Percentiles rank a stretch among this genome's conserved stretches.
Conservation (phyloP, 1,284 basidiomycete species). For the Austropuccinia psidii region DNA sequence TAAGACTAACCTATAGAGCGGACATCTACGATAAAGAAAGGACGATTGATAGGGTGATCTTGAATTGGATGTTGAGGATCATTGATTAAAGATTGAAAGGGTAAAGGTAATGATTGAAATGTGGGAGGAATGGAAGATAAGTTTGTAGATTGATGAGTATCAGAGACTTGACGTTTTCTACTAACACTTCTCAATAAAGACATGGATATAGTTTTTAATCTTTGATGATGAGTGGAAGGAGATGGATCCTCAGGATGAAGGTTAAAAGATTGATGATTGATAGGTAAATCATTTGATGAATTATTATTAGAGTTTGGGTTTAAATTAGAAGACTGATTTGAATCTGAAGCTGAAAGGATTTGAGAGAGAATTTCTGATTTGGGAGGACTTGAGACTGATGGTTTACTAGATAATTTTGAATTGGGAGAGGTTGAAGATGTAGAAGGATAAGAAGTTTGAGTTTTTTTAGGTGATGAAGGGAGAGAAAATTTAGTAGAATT, state of each 20-base stretch:
- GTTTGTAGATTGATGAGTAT: neutral
- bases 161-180: neutral
- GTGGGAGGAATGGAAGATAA: neutral
- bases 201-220: slow-evolving; percentile 14
- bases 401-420: neutral
- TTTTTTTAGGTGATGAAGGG: neutral
- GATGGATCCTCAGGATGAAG: neutral
- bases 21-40: slow-evolving; percentile 13
- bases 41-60: neutral
- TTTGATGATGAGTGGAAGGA: neutral
- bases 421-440: neutral
- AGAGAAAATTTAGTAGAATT: neutral
- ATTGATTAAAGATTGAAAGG: neutral
- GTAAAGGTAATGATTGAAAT: neutral
- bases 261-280: neutral
- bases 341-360: neutral
- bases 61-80: neutral
- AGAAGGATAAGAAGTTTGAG: neutral
- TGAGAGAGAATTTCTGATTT: no score
- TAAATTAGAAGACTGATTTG: neutral
- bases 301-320: neutral
- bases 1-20: neutral
- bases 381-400: neutral
- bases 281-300: neutral
- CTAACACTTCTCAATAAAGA: neutral